Percentiles rank a stretch among this genome's conserved stretches.
phyloP scores from a whole-genome alignment of 2,329 filamentous ascomycete genomes.

The Hymenoscyphus occultus region DNA sequence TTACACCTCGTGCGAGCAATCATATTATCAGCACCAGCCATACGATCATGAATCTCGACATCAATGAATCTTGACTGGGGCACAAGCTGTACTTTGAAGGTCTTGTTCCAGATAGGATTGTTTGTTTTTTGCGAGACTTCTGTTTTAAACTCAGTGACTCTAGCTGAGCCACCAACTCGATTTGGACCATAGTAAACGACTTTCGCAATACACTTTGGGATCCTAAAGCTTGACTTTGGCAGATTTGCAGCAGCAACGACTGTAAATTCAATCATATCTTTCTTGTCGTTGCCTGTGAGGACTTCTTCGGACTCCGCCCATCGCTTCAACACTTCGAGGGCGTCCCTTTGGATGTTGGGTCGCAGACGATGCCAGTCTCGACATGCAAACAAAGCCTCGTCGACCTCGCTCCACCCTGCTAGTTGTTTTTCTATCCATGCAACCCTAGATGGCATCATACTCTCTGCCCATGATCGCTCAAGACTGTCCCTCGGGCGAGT shows the following conservation, averaged over 20 bases:
- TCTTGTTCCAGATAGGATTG: conserved; percentile 24
- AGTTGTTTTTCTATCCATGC: conserved; percentile 27
- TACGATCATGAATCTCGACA: conserved; percentile 21
- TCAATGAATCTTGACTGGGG: conserved; percentile 18
- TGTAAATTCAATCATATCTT: conserved; percentile 20
- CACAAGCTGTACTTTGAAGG: conserved; percentile 13
- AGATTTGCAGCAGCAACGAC: conserved; percentile 19
- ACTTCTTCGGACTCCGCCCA: conserved; percentile 22
- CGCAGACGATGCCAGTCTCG: conserved; percentile 18
- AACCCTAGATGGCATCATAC: conserved; percentile 20
- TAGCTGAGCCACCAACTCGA: conserved; percentile 8
- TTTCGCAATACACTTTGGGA: conserved; percentile 16
- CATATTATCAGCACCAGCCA: conserved; percentile 19
- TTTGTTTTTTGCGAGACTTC: conserved; percentile 17
- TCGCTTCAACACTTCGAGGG: conserved; percentile 18
- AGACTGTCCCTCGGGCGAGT: conserved; percentile 18
- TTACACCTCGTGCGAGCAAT: conserved; percentile 14
- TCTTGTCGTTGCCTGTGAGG: conserved; percentile 15
- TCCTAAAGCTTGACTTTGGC: conserved; percentile 20
- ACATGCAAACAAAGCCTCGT: conserved; percentile 17
- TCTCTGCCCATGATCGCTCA: conserved; percentile 18
- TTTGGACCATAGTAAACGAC: conserved; percentile 17
- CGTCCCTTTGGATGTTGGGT: conserved; percentile 14
- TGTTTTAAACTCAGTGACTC: conserved; percentile 20
- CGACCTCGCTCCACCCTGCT: conserved; percentile 20